Percentiles rank a stretch among this genome's conserved stretches.
phyloP scores from a whole-genome alignment of 805 yeast genomes.

The Groenewaldozyma tartarivorans region DNA sequence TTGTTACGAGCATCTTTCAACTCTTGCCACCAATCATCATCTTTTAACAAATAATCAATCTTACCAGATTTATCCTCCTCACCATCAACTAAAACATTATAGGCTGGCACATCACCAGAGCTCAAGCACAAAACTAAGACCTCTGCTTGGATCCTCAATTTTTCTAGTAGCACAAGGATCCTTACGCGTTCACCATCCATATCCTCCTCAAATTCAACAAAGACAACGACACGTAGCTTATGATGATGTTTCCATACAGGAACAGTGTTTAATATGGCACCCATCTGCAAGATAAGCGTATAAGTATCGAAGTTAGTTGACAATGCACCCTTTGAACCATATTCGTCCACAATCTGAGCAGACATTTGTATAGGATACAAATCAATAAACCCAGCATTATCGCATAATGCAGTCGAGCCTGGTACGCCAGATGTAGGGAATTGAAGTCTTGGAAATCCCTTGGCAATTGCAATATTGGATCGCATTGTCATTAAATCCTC shows the following conservation, averaged over 20 bases:
- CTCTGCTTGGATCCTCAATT: slow-evolving; percentile 77
- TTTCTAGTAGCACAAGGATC: slow-evolving; percentile 52
- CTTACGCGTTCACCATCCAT: slow-evolving; percentile 60
- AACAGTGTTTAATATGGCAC: slow-evolving; percentile 87
- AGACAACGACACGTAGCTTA: slow-evolving; percentile 69
- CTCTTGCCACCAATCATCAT: slow-evolving; percentile 85
- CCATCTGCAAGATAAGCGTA: slow-evolving; percentile 84
- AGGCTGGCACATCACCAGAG: slow-evolving; percentile 45
- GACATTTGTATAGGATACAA: slow-evolving; percentile 96
- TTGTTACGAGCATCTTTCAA: slow-evolving; percentile 46
- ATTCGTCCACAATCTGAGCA: slow-evolving; percentile 57
- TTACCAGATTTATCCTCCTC: slow-evolving; percentile 33
- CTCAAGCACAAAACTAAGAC: slow-evolving; percentile 63
- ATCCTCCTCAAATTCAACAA: slow-evolving; percentile 71
- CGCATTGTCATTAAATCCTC: slow-evolving; percentile 86
- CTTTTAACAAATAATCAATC: slow-evolving; percentile 41
- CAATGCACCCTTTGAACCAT: slow-evolving; percentile 43
- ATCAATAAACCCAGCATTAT: slow-evolving; percentile 52
- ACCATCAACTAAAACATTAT: slow-evolving; percentile 74
- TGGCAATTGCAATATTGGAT: slow-evolving; percentile 89
- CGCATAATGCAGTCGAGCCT: slow-evolving; percentile 17
- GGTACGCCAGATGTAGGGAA: slow-evolving; percentile 39
- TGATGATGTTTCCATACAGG: slow-evolving; percentile 85
- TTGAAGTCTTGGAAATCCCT: slow-evolving; percentile 61
- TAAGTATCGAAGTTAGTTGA: slow-evolving; percentile 95